Conservation (phyloP, 129 eudicot species). For the Flaveria ramosissima region DNA sequence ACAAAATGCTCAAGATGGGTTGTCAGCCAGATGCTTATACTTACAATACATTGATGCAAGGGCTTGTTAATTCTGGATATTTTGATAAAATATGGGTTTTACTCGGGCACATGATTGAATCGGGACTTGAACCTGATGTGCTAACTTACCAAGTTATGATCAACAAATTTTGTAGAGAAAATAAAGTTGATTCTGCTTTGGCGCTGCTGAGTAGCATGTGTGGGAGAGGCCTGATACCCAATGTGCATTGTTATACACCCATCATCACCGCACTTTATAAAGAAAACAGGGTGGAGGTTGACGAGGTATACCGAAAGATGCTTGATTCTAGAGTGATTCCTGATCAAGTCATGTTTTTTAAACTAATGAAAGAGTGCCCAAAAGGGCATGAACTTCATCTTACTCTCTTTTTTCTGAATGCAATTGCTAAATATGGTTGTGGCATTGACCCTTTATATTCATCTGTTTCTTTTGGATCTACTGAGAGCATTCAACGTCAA, state of each 20-base stretch:
- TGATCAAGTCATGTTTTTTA: conserved; percentile 64
- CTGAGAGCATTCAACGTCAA: conserved; percentile 32
- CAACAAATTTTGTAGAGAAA: conserved; percentile 44
- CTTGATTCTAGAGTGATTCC: conserved; percentile 55
- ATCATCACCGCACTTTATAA: conserved; percentile 48
- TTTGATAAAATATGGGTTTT: conserved; percentile 52
- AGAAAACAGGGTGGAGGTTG: conserved; percentile 49
- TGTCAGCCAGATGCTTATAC: conserved; percentile 57
- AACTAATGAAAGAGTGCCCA: conserved; percentile 47
- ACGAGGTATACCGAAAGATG: conserved; percentile 55
- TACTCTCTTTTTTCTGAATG: conserved; percentile 48
- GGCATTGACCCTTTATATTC: conserved; percentile 41
- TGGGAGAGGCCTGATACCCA: conserved; percentile 38
- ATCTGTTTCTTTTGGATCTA: conserved; percentile 25
- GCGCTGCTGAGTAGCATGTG: conserved; percentile 41
- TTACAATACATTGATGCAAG: conserved; percentile 61
- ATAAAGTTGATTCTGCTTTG: conserved; percentile 53
- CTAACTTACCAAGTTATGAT: conserved; percentile 59
- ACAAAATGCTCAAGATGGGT: conserved; percentile 59
- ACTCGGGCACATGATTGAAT: conserved; percentile 41
- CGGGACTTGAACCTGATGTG: conserved; percentile 56
- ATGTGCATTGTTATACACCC: conserved; percentile 64
- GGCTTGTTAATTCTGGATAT: conserved; percentile 45
- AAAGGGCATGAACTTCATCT: conserved; percentile 55
- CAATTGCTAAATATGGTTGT: conserved; percentile 51